These are phyloP conservation scores for Scleroderma citrinum DNA, from an alignment of 768 basidiomycete genomes.

Conservation along the genomic window DNA sequence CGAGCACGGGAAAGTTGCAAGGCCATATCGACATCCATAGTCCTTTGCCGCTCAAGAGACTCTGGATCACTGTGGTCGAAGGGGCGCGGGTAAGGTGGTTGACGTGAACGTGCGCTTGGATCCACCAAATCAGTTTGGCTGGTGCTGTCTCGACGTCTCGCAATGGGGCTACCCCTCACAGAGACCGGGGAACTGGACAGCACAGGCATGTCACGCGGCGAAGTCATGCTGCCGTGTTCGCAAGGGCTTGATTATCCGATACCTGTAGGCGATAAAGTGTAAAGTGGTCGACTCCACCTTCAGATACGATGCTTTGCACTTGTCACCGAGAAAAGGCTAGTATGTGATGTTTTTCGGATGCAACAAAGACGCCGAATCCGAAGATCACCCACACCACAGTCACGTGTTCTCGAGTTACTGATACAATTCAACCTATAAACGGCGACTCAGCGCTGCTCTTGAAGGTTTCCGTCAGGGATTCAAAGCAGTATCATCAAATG, in stretches of 20 bases:
- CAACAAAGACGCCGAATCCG: too few relatives aligned
- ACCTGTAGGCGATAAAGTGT: background rate
- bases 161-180: slow-evolving; percentile 33
- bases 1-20: slow-evolving; percentile 71
- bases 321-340: too few relatives aligned
- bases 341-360: too few relatives aligned
- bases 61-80: slow-evolving; percentile 69
- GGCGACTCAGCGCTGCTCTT: too few relatives aligned
- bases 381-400: too few relatives aligned
- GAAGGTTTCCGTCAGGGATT: too few relatives aligned
- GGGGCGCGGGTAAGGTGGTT: slow-evolving; percentile 55
- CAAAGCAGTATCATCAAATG: too few relatives aligned
- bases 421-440: too few relatives aligned
- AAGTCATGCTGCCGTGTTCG: slow-evolving; percentile 27
- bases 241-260: slow-evolving; percentile 3
- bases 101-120: slow-evolving; percentile 37
- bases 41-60: slow-evolving; percentile 78
- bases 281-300: background rate
- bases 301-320: too few relatives aligned
- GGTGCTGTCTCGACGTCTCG: slow-evolving; percentile 33
- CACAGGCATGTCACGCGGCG: slow-evolving; percentile 26
- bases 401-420: too few relatives aligned
- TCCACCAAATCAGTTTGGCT: slow-evolving; percentile 40
- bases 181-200: slow-evolving; percentile 42
- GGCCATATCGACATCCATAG: slow-evolving; percentile 94